Conservation (phyloP, 768 basidiomycete species). For the Mycena capillaripes region DNA sequence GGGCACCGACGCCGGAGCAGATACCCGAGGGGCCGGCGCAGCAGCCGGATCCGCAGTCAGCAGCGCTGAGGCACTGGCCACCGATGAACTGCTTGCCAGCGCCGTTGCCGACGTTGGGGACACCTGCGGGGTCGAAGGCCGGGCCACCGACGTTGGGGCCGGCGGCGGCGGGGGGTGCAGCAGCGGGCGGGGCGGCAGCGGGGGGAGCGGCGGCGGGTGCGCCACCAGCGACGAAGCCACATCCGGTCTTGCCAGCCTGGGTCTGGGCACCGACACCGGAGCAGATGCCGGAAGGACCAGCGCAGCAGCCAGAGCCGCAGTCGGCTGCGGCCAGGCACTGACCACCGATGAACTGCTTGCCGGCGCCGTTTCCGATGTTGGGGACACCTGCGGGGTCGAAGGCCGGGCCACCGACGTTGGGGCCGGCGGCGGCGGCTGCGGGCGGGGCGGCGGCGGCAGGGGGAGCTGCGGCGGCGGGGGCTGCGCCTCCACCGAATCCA, state of each 20-base stretch:
- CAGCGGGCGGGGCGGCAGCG: conserved; percentile 6
- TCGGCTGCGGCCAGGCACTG: conserved; percentile 14
- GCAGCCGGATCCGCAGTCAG: conserved; percentile 28
- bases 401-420: conserved; percentile 6
- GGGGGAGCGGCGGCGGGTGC: neutral
- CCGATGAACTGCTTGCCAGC: conserved; percentile 29
- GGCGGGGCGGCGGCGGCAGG: neutral
- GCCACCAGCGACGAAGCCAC: conserved; percentile 12
- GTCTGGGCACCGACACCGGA: conserved; percentile 17
- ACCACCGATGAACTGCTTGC: conserved; percentile 24
- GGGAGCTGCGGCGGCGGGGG: neutral
- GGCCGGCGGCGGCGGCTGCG: neutral
- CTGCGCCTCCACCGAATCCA: conserved; percentile 13
- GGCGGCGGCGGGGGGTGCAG: neutral
- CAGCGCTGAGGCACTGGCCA: conserved; percentile 30
- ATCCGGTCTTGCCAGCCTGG: conserved; percentile 27
- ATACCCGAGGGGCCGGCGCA: conserved; percentile 27
- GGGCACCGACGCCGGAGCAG: conserved; percentile 29
- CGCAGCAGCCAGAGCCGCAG: conserved; percentile 26
- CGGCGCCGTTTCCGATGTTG: conserved; percentile 25
- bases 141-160: conserved; percentile 9
- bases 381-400: conserved; percentile 25
- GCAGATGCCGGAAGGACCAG: conserved; percentile 26
- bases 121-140: conserved; percentile 28
- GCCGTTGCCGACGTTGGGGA: conserved; percentile 27